Base-by-base conservation (phyloP, 208 protist species). In the Trypanosoma theileri region DNA sequence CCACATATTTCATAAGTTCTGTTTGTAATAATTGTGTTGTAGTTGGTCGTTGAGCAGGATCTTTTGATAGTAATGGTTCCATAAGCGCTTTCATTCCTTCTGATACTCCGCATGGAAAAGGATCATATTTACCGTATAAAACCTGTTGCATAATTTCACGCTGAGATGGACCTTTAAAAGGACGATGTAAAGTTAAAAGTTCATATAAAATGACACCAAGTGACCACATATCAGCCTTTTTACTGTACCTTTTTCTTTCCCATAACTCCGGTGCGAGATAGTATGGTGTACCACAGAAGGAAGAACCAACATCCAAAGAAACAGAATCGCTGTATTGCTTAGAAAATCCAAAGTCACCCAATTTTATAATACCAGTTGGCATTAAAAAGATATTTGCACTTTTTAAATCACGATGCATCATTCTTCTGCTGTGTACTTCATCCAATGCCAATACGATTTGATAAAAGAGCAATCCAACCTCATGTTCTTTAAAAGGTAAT, bases 261-360 rank as follows among this genome's bases (percentile, higher is more conserved):
- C 90, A 97, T 24, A 98, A 70, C 74, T 98, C 94, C 4, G 96
- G 96, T 10, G 90, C 86, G n/a, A 98, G 79, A 75, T 97, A 98
- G 73, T 97, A 96, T 2, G 95, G 92, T n/a, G 89, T 95, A 50
- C 91, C 93, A 64, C 89, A 95, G 73, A 94, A 94, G 31, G 88
- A 86, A 11, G 73, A 82, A 19, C 79, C 88, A 24, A 94, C 88
- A 46, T 86, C 84, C 50, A 86, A 64, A 10, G 88, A 94, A 26
- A 94, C 82, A 22, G 88, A 89, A 66, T 91, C 85, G 42, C 71
- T 84, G 79, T 92, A 94, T 75, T 91, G 85, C 64, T 86, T 88
- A 11, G 81, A 89, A 61, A 91, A 94, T 58, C 88, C 88, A 72
- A 97, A 97, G 73, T 97, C 92, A 14, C 86, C 92, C n/a, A 97